Percentiles rank a stretch among this genome's conserved stretches.
Evolutionary conservation across 768 basidiomycete genomes (phyloP).

Genomic region (Boletus fagicola): DNA sequence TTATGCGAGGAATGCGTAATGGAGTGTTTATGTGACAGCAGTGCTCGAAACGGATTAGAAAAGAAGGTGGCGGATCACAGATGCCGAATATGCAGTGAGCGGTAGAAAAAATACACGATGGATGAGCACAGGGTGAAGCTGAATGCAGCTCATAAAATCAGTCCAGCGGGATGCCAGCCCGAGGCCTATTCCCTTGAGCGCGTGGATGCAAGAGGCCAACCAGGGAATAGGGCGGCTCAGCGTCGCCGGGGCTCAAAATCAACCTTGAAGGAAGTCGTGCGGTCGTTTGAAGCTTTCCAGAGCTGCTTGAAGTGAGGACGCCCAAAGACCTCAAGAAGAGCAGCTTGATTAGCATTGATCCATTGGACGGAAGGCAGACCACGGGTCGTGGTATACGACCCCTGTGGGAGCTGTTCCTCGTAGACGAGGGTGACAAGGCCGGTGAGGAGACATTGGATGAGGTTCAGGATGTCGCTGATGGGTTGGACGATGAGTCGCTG

Average conservation of each 20-base stretch:
- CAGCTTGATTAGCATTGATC: constrained; percentile 66
- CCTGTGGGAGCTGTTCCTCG: constrained; percentile 72
- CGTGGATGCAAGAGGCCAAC: constrained; percentile 4
- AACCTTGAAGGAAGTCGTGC: constrained; percentile 69
- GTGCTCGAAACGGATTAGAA: constrained; percentile 27
- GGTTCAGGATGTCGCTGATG: constrained; percentile 65
- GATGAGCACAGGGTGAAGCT: constrained; percentile 11
- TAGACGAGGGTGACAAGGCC: constrained; percentile 70
- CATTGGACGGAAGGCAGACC: constrained; percentile 76
- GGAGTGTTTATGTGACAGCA: constrained; percentile 42
- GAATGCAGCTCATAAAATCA: constrained; percentile 1
- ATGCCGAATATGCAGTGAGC: constrained; percentile 21
- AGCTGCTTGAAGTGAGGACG: constrained; percentile 66
- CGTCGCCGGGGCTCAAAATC: constrained; percentile 51
- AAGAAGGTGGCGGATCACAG: constrained; percentile 28
- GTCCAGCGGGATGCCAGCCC: constrained; percentile 20
- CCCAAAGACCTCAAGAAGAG: constrained; percentile 75
- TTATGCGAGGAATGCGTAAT: constrained; percentile 36
- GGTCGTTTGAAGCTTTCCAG: constrained; percentile 70
- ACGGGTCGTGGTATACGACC: constrained; percentile 70
- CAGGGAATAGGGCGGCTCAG: constrained; percentile 25
- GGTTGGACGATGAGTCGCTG: constrained; percentile 66
- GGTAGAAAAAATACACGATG: constrained; percentile 18
- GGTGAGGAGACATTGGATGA: constrained; percentile 71
- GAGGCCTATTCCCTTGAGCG: constrained; percentile 6